Percentiles rank a stretch among this genome's conserved stretches.
These are phyloP conservation scores for Yamadazyma diospyri DNA, from an alignment of 1,139 yeast species.

Conservation along the genomic window DNA sequence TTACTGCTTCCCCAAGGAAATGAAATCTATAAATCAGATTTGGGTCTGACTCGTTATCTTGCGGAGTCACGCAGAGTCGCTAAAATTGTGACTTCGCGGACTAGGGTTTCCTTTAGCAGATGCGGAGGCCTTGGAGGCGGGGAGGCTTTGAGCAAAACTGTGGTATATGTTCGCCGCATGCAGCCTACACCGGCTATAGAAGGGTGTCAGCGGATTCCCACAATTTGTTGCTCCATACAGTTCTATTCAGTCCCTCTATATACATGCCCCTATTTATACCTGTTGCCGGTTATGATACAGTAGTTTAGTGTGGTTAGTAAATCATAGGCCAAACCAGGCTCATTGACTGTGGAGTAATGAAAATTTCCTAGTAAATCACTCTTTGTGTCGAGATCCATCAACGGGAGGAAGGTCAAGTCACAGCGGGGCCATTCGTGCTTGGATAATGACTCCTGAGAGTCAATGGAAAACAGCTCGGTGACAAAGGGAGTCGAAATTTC, in stretches of 20 bases:
- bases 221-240: no score
- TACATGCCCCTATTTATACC: no score
- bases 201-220: no score
- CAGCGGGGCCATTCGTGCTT: constrained; percentile 40
- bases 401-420: constrained; percentile 33
- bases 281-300: constrained; percentile 33
- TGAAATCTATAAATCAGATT: no score
- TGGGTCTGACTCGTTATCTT: neutral
- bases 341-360: constrained; percentile 23
- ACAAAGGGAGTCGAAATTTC: constrained; percentile 10
- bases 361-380: constrained; percentile 32
- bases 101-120: no score
- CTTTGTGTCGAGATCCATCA: constrained; percentile 31
- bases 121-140: no score
- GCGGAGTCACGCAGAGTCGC: constrained; percentile 1
- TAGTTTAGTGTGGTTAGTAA: constrained; percentile 22
- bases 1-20: no score
- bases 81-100: no score
- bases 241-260: no score
- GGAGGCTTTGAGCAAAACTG: no score
- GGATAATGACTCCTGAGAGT: constrained; percentile 21
- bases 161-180: no score
- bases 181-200: no score
- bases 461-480: constrained; percentile 11
- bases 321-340: constrained; percentile 14